These are phyloP conservation scores for Haplosporangium gracile DNA, from an alignment of 192 early-diverging fungal species.

Conservation along the genomic window DNA sequence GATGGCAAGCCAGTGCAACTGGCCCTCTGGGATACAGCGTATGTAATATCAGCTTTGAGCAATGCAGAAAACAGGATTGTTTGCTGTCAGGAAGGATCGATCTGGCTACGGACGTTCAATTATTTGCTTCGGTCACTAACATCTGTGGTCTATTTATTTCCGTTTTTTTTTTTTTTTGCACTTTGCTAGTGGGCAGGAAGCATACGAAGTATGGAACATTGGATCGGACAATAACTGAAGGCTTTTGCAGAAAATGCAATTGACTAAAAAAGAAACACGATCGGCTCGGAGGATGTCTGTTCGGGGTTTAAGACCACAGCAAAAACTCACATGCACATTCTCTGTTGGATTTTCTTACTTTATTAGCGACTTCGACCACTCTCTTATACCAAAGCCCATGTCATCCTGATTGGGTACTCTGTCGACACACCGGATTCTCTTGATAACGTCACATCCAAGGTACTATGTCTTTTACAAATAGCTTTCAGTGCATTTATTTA, in stretches of 20 bases:
- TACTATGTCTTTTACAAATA: conserved; percentile 5
- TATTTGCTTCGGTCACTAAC: not conserved
- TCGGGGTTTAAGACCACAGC: not conserved
- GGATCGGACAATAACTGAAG: not conserved
- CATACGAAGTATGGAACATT: conserved; percentile 63
- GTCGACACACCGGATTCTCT: conserved; percentile 86
- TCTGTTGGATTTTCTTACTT: not conserved
- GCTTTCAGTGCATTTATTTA: no score
- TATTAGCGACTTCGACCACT: conserved; percentile 89
- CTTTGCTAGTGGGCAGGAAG: conserved; percentile 66
- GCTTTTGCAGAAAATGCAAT: not conserved
- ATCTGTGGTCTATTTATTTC: not conserved
- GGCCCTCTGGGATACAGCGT: conserved; percentile 97
- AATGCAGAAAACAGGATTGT: not conserved
- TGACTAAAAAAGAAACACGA: not conserved
- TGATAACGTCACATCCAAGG: conserved; percentile 84
- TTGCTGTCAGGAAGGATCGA: not conserved
- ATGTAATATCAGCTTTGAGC: conserved; percentile 9
- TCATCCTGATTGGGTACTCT: conserved; percentile 94
- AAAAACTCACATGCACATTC: not conserved
- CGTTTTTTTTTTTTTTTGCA: conserved; percentile 5
- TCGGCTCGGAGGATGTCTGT: not conserved
- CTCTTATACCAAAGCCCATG: conserved; percentile 94
- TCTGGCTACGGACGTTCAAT: not conserved
- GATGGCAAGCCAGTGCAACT: conserved; percentile 90